A percentile compares a stretch with the other conserved stretches of the same genome.
Evolutionary conservation across 129 eudicot species (phyloP).

Genomic region (Pseudognaphalium luteoalbum): DNA sequence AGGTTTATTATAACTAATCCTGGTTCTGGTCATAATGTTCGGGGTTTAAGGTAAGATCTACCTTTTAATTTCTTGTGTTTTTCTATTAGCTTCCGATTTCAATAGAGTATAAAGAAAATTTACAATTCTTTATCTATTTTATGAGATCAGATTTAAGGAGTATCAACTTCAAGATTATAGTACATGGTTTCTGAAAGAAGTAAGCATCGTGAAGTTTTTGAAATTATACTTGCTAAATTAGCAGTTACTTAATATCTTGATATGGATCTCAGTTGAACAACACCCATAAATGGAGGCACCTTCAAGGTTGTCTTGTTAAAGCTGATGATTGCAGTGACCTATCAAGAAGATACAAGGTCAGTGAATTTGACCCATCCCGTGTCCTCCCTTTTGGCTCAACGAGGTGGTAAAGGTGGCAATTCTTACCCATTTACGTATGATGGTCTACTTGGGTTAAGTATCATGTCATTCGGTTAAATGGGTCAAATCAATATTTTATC

Average conservation of each 20-base stretch:
- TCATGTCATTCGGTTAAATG: background rate
- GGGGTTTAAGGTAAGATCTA: slow-evolving; percentile 66
- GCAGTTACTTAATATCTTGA: slow-evolving; percentile 21
- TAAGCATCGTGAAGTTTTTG: slow-evolving; percentile 30
- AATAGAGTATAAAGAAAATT: background rate
- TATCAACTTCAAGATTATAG: slow-evolving; percentile 93
- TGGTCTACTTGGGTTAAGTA: background rate
- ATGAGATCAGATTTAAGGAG: slow-evolving; percentile 72
- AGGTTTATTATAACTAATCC: slow-evolving; percentile 89
- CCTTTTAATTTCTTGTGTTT: background rate
- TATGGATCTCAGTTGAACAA: slow-evolving; percentile 62
- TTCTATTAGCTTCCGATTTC: background rate
- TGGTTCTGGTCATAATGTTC: slow-evolving; percentile 80
- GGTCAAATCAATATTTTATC: background rate
- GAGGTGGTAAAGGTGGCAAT: background rate
- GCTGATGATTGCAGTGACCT: slow-evolving; percentile 70
- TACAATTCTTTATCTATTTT: background rate
- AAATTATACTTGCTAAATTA: background rate
- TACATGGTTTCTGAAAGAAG: slow-evolving; percentile 85
- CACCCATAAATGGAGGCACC: slow-evolving; percentile 73
- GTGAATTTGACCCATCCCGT: background rate
- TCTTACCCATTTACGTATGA: background rate
- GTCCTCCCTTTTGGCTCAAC: background rate
- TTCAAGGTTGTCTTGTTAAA: slow-evolving; percentile 85
- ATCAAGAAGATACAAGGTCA: slow-evolving; percentile 78